Conservation (phyloP, 768 basidiomycete species). For the Hygrophorus russula region DNA sequence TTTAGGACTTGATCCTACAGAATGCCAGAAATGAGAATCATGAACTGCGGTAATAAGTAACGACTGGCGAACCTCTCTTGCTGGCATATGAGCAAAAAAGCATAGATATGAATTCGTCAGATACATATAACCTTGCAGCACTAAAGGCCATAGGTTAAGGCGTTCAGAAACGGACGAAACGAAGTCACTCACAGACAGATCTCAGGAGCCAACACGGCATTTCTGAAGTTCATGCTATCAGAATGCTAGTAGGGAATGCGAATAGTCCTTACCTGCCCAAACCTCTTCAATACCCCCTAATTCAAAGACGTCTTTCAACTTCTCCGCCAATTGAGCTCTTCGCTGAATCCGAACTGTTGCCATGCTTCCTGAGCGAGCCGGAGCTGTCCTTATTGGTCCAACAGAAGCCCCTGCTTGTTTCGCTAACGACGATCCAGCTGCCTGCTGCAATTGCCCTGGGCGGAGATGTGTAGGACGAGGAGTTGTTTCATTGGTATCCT, state of each 20-base stretch:
- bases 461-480: conserved; percentile 23
- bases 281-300: conserved; percentile 77
- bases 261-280: conserved; percentile 47
- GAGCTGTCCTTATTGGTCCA: conserved; percentile 11
- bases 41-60: neutral
- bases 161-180: neutral
- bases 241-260: neutral
- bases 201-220: conserved; percentile 92
- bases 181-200: conserved; percentile 61
- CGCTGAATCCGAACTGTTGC: conserved; percentile 61
- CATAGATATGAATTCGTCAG: conserved; percentile 88
- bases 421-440: conserved; percentile 6
- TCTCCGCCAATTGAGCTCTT: conserved; percentile 70
- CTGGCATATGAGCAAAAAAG: conserved; percentile 94
- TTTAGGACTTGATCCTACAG: conserved; percentile 83
- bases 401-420: neutral
- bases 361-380: conserved; percentile 50
- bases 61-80: conserved; percentile 54
- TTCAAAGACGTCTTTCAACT: conserved; percentile 82
- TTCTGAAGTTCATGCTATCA: conserved; percentile 33
- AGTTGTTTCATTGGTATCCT: conserved; percentile 28
- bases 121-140: conserved; percentile 97
- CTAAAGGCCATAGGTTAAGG: conserved; percentile 23
- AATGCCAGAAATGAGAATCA: conserved; percentile 4
- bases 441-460: conserved; percentile 2